Conservation (phyloP, 805 yeast genomes). For the Diddensiella santjacobensis region DNA sequence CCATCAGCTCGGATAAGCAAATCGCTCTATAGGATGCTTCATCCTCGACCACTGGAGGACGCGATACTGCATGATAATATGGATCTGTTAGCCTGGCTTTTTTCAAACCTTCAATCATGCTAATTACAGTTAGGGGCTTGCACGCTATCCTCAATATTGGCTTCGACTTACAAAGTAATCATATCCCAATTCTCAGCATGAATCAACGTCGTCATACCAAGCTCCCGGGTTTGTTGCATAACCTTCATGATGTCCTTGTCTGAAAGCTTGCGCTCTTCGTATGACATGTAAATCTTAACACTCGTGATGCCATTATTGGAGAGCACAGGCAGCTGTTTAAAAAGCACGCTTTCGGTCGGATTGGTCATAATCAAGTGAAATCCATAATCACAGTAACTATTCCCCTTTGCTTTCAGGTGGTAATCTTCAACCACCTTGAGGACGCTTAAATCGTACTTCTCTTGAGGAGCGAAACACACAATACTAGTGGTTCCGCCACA, state of each 20-base stretch:
- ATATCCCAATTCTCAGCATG: slow-evolving; percentile 52
- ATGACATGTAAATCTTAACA: slow-evolving; percentile 45
- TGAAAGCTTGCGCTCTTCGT: slow-evolving; percentile 40
- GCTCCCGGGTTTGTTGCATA: slow-evolving; percentile 38
- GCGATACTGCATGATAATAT: slow-evolving; percentile 43
- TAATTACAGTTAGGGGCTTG: neutral
- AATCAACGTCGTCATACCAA: slow-evolving; percentile 46
- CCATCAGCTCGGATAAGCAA: slow-evolving; percentile 41
- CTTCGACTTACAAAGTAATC: slow-evolving; percentile 30
- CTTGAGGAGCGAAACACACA: slow-evolving; percentile 46
- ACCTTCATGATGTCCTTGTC: slow-evolving; percentile 42
- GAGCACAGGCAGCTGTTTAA: slow-evolving; percentile 35
- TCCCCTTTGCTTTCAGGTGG: slow-evolving; percentile 31
- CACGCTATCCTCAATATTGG: neutral
- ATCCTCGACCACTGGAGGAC: slow-evolving; percentile 46
- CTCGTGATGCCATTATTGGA: slow-evolving; percentile 39
- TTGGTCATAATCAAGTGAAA: slow-evolving; percentile 44
- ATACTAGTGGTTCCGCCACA: slow-evolving; percentile 52
- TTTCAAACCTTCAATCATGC: slow-evolving; percentile 40
- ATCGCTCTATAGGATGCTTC: slow-evolving; percentile 50
- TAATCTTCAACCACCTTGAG: slow-evolving; percentile 34
- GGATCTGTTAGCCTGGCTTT: slow-evolving; percentile 40
- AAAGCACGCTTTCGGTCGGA: slow-evolving; percentile 31
- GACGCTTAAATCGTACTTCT: slow-evolving; percentile 32
- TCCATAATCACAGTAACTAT: slow-evolving; percentile 46